phyloP scores from a whole-genome alignment of 257 asterid species.

The Solanum arcanum region DNA sequence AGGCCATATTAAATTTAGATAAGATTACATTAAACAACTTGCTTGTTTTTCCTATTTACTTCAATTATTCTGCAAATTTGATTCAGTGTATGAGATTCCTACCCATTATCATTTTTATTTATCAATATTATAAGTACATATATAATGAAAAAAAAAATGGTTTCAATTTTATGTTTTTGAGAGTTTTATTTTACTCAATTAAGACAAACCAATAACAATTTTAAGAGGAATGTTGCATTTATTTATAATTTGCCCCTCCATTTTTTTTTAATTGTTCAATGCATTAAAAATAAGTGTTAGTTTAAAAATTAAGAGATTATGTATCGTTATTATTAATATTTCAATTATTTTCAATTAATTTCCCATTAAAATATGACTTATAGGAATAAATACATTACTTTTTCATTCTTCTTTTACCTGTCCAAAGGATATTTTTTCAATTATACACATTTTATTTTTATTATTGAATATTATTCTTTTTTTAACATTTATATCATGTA shows the following conservation, averaged over 20 bases:
- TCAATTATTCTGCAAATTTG: background rate
- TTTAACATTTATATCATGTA: too few relatives aligned
- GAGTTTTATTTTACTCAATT: background rate
- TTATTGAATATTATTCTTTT: too few relatives aligned
- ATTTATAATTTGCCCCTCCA: background rate
- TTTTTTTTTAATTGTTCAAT: background rate
- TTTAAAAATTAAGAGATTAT: background rate
- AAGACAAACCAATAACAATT: background rate
- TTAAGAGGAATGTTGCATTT: background rate
- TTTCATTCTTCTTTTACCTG: background rate
- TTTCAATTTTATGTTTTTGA: background rate
- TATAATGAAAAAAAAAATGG: background rate
- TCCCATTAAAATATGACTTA: background rate
- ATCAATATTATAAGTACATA: background rate
- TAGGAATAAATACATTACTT: background rate
- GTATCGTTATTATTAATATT: background rate
- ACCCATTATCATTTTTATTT: background rate
- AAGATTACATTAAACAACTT: background rate
- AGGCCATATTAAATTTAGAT: background rate
- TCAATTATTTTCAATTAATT: background rate
- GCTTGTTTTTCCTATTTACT: background rate
- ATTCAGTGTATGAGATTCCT: background rate
- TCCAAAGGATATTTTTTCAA: too few relatives aligned
- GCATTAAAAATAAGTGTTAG: background rate
- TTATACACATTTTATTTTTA: too few relatives aligned